A percentile compares a stretch with the other conserved stretches of the same genome.
Conservation (phyloP, 257 asterid genomes). For the Solanum verrucosum region DNA sequence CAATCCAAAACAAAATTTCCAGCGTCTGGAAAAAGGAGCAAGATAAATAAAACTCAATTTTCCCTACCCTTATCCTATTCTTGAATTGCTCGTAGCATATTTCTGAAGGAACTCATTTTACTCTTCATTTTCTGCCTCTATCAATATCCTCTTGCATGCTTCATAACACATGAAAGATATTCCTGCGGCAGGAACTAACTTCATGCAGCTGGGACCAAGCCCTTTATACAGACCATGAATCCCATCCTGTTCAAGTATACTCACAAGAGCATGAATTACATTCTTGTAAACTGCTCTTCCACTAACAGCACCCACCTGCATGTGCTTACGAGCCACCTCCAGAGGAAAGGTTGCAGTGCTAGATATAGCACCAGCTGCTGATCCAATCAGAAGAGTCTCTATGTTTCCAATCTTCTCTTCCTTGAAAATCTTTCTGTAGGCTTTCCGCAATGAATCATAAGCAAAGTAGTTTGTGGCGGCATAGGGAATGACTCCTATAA, state of each 20-base stretch:
- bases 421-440: slow-evolving; percentile 47
- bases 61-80: neutral
- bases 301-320: slow-evolving; percentile 88
- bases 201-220: slow-evolving; percentile 87
- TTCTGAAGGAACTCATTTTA: neutral
- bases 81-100: slow-evolving; percentile 6
- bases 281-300: slow-evolving; percentile 84
- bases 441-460: slow-evolving; percentile 62
- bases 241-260: slow-evolving; percentile 79
- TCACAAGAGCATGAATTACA: slow-evolving; percentile 73
- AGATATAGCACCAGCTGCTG: slow-evolving; percentile 87
- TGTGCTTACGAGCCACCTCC: slow-evolving; percentile 93
- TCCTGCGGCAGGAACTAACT: slow-evolving; percentile 95
- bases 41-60: slow-evolving; percentile 3
- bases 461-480: slow-evolving; percentile 90
- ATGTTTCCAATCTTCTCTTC: slow-evolving; percentile 68
- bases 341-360: slow-evolving; percentile 91
- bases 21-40: neutral
- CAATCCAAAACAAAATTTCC: slow-evolving; percentile 9
- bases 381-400: slow-evolving; percentile 87
- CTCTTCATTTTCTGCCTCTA: slow-evolving; percentile 59
- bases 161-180: slow-evolving; percentile 96
- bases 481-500: slow-evolving; percentile 85
- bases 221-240: slow-evolving; percentile 74
- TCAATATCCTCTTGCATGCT: slow-evolving; percentile 83